These are phyloP conservation scores for Cymodocea nodosa DNA, from an alignment of 116 monocot species.

Conservation along the genomic window DNA sequence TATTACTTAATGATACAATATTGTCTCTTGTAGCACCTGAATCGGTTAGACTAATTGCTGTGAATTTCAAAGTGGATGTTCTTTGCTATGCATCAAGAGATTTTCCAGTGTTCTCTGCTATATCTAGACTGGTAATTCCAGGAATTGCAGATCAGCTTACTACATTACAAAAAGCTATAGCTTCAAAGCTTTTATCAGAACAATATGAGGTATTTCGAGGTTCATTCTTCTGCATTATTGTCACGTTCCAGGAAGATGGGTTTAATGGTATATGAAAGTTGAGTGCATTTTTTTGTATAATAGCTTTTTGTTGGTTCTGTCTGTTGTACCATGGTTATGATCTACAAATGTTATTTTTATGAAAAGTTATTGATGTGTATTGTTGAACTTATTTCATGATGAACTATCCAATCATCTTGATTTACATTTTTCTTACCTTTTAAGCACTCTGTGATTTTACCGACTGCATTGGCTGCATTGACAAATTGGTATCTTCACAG, in stretches of 20 bases:
- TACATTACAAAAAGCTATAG: slow-evolving; percentile 26
- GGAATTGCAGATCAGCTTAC: slow-evolving; percentile 60
- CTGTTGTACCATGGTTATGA: no score
- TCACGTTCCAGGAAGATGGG: no score
- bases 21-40: slow-evolving; percentile 42
- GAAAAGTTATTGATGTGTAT: no score
- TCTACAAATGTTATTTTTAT: no score
- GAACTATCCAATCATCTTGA: no score
- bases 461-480: not conserved
- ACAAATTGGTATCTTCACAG: slow-evolving; percentile 29
- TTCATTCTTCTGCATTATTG: no score
- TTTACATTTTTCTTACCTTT: not conserved
- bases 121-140: slow-evolving; percentile 70
- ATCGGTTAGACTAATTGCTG: slow-evolving; percentile 21
- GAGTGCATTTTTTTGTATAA: no score
- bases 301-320: no score
- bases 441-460: not conserved
- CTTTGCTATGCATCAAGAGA: slow-evolving; percentile 79
- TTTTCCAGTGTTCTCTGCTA: slow-evolving; percentile 39
- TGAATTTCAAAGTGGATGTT: slow-evolving; percentile 62
- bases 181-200: slow-evolving; percentile 24
- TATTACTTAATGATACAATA: not conserved
- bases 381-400: no score
- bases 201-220: slow-evolving; percentile 41
- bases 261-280: no score